phyloP scores from a whole-genome alignment of 2,329 filamentous ascomycete species.

The Sarocladium brachiariae region DNA sequence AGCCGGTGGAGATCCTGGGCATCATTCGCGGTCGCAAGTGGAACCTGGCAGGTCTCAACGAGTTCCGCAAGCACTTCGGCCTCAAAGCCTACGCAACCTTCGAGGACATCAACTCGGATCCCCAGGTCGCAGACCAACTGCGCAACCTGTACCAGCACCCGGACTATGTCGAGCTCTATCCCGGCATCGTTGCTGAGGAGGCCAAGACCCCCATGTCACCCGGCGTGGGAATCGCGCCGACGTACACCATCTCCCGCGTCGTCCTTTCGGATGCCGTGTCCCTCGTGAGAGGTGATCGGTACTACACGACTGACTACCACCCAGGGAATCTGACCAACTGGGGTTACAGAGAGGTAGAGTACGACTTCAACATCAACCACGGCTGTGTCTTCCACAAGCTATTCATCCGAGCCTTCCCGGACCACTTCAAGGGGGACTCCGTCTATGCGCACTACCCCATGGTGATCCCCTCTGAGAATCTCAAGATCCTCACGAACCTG shows the following conservation, averaged over 20 bases:
- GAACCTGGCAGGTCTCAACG: slow-evolving; percentile 73
- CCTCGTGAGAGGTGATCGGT: slow-evolving; percentile 70
- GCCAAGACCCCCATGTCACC: slow-evolving; percentile 67
- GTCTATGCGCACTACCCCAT: slow-evolving; percentile 78
- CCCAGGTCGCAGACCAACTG: slow-evolving; percentile 59
- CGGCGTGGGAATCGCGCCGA: slow-evolving; percentile 68
- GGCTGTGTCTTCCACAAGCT: slow-evolving; percentile 83
- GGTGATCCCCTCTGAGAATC: slow-evolving; percentile 63
- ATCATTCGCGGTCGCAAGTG: slow-evolving; percentile 72
- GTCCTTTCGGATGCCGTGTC: slow-evolving; percentile 72
- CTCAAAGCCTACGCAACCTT: slow-evolving; percentile 71
- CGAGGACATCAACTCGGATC: slow-evolving; percentile 77
- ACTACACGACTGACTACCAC: slow-evolving; percentile 73
- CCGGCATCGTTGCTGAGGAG: slow-evolving; percentile 69
- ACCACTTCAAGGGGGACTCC: slow-evolving; percentile 70
- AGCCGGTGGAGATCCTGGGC: slow-evolving; percentile 71
- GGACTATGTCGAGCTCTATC: slow-evolving; percentile 74
- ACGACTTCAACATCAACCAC: slow-evolving; percentile 67
- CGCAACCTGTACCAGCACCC: slow-evolving; percentile 68
- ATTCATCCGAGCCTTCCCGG: slow-evolving; percentile 70
- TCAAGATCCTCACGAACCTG: slow-evolving; percentile 61
- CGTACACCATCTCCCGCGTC: slow-evolving; percentile 70
- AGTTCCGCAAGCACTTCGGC: slow-evolving; percentile 77
- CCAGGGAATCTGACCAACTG: slow-evolving; percentile 73
- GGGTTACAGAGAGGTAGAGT: slow-evolving; percentile 70